Evolutionary conservation across 164 flowering plant genomes (phyloP).

Genomic region (Santalum album): DNA sequence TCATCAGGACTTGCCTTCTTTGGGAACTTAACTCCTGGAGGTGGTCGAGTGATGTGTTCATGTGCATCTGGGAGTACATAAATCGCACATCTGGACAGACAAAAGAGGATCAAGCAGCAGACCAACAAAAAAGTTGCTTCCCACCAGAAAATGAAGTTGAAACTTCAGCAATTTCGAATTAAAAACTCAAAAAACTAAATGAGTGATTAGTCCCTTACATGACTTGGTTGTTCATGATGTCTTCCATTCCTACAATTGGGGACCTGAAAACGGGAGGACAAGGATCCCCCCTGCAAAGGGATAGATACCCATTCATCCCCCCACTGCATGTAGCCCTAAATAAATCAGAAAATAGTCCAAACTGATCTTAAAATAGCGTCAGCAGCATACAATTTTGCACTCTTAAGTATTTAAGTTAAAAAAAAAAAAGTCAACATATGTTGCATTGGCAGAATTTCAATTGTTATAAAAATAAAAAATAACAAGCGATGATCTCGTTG

Average conservation of each 20-base stretch:
- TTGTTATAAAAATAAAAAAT: too few species aligned
- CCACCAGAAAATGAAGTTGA: background rate
- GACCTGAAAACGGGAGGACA: slow-evolving; percentile 85
- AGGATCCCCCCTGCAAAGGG: slow-evolving; percentile 84
- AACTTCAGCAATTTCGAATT: too few species aligned
- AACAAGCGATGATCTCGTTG: too few species aligned
- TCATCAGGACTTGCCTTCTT: slow-evolving; percentile 44
- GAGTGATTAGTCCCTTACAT: slow-evolving; percentile 41
- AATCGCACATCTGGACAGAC: slow-evolving; percentile 60
- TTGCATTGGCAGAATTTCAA: too few species aligned
- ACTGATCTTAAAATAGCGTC: slow-evolving; percentile 6
- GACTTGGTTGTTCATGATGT: slow-evolving; percentile 83
- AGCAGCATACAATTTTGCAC: too few species aligned
- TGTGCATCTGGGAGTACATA: slow-evolving; percentile 80
- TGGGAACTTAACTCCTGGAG: slow-evolving; percentile 71
- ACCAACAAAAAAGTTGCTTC: background rate
- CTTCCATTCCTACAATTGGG: slow-evolving; percentile 71
- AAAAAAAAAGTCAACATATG: too few species aligned
- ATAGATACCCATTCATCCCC: slow-evolving; percentile 95
- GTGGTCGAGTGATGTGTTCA: slow-evolving; percentile 73
- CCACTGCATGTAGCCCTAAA: slow-evolving; percentile 64
- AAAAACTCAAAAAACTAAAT: background rate
- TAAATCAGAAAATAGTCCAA: slow-evolving; percentile 30
- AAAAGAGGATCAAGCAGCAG: background rate
- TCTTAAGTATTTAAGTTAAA: too few species aligned